Percentiles rank a stretch among this genome's conserved stretches.
phyloP scores from a whole-genome alignment of 495 filamentous ascomycete species.

The Xylaria cubensis region DNA sequence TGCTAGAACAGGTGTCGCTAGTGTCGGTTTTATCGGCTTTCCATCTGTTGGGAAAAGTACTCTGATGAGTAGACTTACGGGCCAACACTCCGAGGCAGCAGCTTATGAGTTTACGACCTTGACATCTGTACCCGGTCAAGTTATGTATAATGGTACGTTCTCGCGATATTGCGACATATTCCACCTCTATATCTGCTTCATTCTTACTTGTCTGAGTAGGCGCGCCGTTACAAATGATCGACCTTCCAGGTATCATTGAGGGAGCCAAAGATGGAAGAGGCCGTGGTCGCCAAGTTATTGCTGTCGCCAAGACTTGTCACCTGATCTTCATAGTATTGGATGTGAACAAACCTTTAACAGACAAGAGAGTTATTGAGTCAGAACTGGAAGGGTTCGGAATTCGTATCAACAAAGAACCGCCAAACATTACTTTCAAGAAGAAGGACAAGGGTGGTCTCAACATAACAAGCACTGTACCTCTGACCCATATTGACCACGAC shows the following conservation, averaged over 20 bases:
- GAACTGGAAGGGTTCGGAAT: conserved; percentile 98
- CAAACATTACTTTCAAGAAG: conserved; percentile 98
- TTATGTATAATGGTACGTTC: conserved; percentile 79
- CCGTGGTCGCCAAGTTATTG: conserved; percentile 97
- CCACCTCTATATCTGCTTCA: not conserved
- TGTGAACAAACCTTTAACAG: conserved; percentile 96
- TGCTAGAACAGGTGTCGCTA: conserved; percentile 95
- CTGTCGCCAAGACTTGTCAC: conserved; percentile 98
- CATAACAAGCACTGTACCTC: conserved; percentile 89
- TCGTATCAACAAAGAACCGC: conserved; percentile 94
- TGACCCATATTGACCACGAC: conserved; percentile 91
- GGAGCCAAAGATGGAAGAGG: conserved; percentile 98
- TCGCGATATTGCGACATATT: not conserved
- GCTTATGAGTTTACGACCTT: conserved; percentile 99
- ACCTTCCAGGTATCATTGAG: conserved; percentile 98
- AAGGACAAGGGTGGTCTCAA: conserved; percentile 98
- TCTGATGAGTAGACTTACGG: conserved; percentile 91
- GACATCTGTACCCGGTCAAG: conserved; percentile 96
- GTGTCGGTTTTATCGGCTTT: conserved; percentile 86
- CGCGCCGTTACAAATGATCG: conserved; percentile 97
- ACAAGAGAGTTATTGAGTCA: conserved; percentile 96
- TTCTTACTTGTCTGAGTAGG: conserved; percentile 44
- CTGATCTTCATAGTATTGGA: conserved; percentile 98
- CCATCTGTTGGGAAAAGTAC: conserved; percentile 98
- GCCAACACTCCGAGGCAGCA: conserved; percentile 95